Evolutionary conservation across 2,329 filamentous ascomycete species (phyloP), one percentile per base, ranked within the genome.

Genomic region (Beauveria australis): DNA sequence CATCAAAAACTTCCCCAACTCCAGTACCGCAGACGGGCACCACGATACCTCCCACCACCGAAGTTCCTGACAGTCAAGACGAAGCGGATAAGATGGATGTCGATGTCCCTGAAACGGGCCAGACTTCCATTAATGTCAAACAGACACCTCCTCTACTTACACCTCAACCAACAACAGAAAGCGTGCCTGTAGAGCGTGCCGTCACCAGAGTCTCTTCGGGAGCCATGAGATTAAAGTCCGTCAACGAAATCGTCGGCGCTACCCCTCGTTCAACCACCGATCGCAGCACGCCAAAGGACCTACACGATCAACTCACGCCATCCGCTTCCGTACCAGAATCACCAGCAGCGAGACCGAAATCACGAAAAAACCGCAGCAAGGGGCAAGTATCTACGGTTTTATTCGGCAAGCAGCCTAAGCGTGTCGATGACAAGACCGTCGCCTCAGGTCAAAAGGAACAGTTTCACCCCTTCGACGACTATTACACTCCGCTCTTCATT

Each of bases 341-440:
- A 16, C 76, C 78, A 4, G 69, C 69, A 1, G 65, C 71, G 3
- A 72, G 71, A 54, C 64, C 71, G 7, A 65, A 65, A 30, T 80
- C 82, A 62, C 75, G 75, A 44, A 85, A 82, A 65, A 78, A 82
- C 37, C 82, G 79, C 57, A 87, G 85, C 55, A 88, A 85, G 68
- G 85, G 80, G 64, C 88, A 88, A 66, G 78, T 88, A 16, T 91
- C 88, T 1, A 89, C 85, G 0, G 90, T 94, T 3, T 81, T 93
- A 0, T 94, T 95, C 70, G 87, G 89, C 3, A 91, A 89, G 68
- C 84, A 85, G 60, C 76, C 76, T 1, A 77, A 78, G 64, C 78
- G 76, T 52, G 66, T 73, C 22, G 74, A 79, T 16, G 81, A 84
- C 41, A 81, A 80, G 49, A 68, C 74, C 24, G 66, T 80, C 4